Conservation (phyloP, 2,329 filamentous ascomycete genomes). For the Alternaria postmessia region DNA sequence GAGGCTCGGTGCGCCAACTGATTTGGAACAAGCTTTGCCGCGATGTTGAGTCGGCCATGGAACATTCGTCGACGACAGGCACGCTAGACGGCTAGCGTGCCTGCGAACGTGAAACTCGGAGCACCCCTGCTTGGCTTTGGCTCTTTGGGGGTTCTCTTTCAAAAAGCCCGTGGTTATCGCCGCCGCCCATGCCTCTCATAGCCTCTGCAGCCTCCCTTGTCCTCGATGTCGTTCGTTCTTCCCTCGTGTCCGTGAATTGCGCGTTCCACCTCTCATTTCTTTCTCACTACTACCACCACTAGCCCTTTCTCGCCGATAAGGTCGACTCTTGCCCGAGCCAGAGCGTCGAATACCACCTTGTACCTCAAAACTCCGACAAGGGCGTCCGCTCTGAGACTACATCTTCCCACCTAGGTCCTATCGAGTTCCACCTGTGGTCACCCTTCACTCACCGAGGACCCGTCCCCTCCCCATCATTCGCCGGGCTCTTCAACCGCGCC, state of each 20-base stretch:
- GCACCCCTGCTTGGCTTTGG: slow-evolving; percentile 14
- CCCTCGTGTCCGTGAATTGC: slow-evolving; percentile 7
- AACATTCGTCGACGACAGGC: slow-evolving; percentile 12
- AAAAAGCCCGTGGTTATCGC: slow-evolving; percentile 7
- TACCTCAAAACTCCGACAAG: slow-evolving; percentile 13
- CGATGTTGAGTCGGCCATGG: slow-evolving; percentile 4
- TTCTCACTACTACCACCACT: slow-evolving; percentile 1
- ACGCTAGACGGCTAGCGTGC: slow-evolving; percentile 7
- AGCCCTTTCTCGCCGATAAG: slow-evolving; percentile 3
- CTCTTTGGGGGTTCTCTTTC: slow-evolving; percentile 3
- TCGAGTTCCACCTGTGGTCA: slow-evolving; percentile 6
- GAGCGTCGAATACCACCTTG: slow-evolving; percentile 3
- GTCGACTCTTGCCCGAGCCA: slow-evolving; percentile 11
- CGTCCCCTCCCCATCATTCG: slow-evolving; percentile 3
- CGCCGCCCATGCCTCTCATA: background rate
- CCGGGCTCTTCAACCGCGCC: slow-evolving; percentile 5
- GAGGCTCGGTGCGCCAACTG: slow-evolving; percentile 5
- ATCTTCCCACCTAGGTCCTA: slow-evolving; percentile 14
- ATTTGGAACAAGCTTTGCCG: slow-evolving; percentile 13
- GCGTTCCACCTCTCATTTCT: slow-evolving; percentile 8
- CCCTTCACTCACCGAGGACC: background rate
- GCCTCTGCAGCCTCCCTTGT: background rate
- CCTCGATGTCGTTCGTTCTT: background rate
- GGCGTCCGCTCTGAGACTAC: slow-evolving; percentile 12
- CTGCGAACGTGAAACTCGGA: slow-evolving; percentile 15